These are phyloP conservation scores for Yamadazyma mexicana DNA, from an alignment of 1,139 yeast species.

Conservation along the genomic window DNA sequence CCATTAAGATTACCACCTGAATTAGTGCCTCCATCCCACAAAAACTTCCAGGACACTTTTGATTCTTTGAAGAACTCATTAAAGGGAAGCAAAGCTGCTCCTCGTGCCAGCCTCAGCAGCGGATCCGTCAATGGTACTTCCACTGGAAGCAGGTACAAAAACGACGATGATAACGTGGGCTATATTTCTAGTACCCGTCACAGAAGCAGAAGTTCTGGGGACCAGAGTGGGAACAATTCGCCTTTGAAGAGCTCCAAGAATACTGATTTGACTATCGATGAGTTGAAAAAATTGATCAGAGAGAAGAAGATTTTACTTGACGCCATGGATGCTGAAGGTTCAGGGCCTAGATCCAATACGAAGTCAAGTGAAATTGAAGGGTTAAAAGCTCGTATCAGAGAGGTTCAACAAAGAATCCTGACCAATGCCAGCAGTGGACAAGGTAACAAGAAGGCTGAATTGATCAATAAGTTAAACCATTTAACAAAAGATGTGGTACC, in stretches of 20 bases:
- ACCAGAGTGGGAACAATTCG: not conserved
- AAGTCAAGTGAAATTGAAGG: slow-evolving; percentile 54
- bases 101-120: slow-evolving; percentile 26
- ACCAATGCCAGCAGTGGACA: slow-evolving; percentile 30
- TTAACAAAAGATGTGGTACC: slow-evolving; percentile 71
- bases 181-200: slow-evolving; percentile 71
- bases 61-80: slow-evolving; percentile 44
- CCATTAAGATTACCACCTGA: slow-evolving; percentile 76
- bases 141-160: slow-evolving; percentile 64
- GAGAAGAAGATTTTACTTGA: slow-evolving; percentile 71
- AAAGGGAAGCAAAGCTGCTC: slow-evolving; percentile 29
- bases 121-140: slow-evolving; percentile 20
- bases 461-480: slow-evolving; percentile 51
- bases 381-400: slow-evolving; percentile 60
- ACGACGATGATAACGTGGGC: slow-evolving; percentile 61
- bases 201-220: slow-evolving; percentile 35
- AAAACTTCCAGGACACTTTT: slow-evolving; percentile 48
- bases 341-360: slow-evolving; percentile 9
- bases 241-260: slow-evolving; percentile 25
- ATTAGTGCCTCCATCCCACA: slow-evolving; percentile 78
- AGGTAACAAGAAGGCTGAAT: slow-evolving; percentile 35
- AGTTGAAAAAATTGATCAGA: slow-evolving; percentile 60
- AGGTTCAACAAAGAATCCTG: slow-evolving; percentile 50
- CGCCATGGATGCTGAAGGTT: slow-evolving; percentile 61
- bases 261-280: slow-evolving; percentile 41